Percentiles rank a stretch among this genome's conserved stretches.
These are phyloP conservation scores for Dioscorea alata DNA, from an alignment of 106 monocot species.

Conservation along the genomic window DNA sequence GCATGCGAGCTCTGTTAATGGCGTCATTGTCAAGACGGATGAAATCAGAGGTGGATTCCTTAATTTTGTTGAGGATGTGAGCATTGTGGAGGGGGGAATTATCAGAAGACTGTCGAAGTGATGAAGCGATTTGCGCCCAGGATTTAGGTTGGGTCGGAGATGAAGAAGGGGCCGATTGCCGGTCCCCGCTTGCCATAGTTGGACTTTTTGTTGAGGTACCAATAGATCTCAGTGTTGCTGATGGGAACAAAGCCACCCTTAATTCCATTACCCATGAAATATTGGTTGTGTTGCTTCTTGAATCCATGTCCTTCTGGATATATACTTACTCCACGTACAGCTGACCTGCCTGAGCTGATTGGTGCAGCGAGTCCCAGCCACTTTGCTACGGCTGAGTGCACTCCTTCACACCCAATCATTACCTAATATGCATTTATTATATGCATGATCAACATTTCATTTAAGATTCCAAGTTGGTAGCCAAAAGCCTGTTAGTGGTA, in stretches of 20 bases:
- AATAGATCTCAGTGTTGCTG: conserved; percentile 26
- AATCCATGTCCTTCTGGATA: conserved; percentile 38
- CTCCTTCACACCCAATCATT: conserved; percentile 52
- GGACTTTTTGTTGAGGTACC: conserved; percentile 18
- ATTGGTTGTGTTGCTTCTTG: conserved; percentile 1
- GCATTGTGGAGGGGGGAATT: too few species aligned
- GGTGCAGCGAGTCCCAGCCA: conserved; percentile 43
- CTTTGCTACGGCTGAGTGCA: conserved; percentile 43
- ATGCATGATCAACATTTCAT: background rate
- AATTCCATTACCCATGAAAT: conserved; percentile 18
- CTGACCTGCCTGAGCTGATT: conserved; percentile 22
- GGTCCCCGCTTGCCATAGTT: too few species aligned
- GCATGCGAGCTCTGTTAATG: too few species aligned
- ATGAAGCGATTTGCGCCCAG: too few species aligned
- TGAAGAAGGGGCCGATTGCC: too few species aligned
- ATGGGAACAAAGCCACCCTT: conserved; percentile 36
- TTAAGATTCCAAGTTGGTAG: too few species aligned
- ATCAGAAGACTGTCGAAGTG: too few species aligned
- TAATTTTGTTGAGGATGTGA: too few species aligned
- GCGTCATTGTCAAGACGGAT: too few species aligned
- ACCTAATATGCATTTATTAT: background rate
- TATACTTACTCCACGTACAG: conserved; percentile 20
- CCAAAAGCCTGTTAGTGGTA: too few species aligned
- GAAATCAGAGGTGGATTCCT: too few species aligned
- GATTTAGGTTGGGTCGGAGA: too few species aligned